A percentile compares a stretch with the other conserved stretches of the same genome.
Conservation (phyloP, 2,329 filamentous ascomycete species). For the Bipolaris zeicola region DNA sequence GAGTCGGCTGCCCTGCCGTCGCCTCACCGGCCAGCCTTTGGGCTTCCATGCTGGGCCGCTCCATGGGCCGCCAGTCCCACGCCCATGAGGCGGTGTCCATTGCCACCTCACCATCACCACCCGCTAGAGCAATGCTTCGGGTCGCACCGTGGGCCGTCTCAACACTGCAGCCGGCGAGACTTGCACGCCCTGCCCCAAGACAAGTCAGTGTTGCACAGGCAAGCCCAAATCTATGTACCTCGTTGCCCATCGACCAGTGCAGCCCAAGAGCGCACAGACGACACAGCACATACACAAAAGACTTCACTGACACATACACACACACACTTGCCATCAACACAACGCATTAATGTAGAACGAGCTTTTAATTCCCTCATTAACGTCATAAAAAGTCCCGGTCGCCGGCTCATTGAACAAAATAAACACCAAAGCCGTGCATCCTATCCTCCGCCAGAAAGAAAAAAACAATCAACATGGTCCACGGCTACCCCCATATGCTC, state of each 20-base stretch:
- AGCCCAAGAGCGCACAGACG: background rate
- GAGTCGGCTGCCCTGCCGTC: background rate
- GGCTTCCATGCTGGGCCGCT: constrained; percentile 1
- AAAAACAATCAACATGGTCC: constrained; percentile 16
- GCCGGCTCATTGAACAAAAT: constrained; percentile 29
- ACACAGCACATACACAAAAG: background rate
- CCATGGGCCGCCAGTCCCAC: constrained; percentile 8
- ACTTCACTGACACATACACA: background rate
- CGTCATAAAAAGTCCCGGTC: constrained; percentile 36
- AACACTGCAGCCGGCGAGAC: background rate
- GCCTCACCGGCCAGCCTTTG: background rate
- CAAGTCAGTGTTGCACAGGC: background rate
- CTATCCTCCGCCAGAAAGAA: constrained; percentile 2
- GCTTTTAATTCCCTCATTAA: constrained; percentile 50
- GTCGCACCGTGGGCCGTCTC: background rate
- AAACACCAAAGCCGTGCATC: constrained; percentile 33
- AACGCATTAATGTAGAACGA: constrained; percentile 19
- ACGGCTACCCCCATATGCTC: constrained; percentile 17
- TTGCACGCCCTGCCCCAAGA: background rate
- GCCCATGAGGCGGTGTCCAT: constrained; percentile 15
- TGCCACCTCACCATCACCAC: constrained; percentile 13
- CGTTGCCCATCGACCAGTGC: background rate
- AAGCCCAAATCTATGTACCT: background rate
- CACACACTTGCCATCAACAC: background rate
- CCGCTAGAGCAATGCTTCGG: constrained; percentile 11